A percentile compares a stretch with the other conserved stretches of the same genome.
These are phyloP conservation scores for Tricholoma furcatifolium DNA, from an alignment of 768 basidiomycete species.

Conservation along the genomic window DNA sequence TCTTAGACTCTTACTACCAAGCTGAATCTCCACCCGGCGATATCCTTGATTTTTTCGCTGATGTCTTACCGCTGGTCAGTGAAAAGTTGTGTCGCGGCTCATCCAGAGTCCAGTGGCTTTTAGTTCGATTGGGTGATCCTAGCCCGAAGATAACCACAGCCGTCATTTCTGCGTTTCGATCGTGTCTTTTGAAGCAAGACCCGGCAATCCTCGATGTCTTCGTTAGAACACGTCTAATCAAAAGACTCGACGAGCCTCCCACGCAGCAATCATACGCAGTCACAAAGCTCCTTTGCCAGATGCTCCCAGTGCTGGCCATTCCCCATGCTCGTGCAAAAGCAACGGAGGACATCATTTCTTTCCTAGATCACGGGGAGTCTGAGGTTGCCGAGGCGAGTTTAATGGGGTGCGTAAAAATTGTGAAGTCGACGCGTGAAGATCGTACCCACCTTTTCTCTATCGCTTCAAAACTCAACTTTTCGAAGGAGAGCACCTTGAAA, in stretches of 20 bases:
- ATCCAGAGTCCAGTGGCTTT: conserved; percentile 12
- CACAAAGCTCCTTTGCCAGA: conserved; percentile 15
- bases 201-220: conserved; percentile 8
- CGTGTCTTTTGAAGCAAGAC: conserved; percentile 13
- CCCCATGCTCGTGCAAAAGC: conserved; percentile 15
- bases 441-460: conserved; percentile 14
- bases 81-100: conserved; percentile 13
- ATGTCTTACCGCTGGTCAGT: conserved; percentile 13
- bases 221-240: conserved; percentile 10
- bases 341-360: conserved; percentile 8
- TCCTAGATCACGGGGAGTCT: conserved; percentile 16
- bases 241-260: conserved; percentile 13
- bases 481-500: conserved; percentile 17
- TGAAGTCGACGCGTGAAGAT: conserved; percentile 16
- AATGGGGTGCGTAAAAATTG: conserved; percentile 15
- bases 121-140: conserved; percentile 16
- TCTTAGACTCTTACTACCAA: conserved; percentile 16
- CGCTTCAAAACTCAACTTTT: conserved; percentile 15
- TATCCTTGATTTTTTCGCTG: conserved; percentile 14
- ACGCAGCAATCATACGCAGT: conserved; percentile 13
- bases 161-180: conserved; percentile 10
- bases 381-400: conserved; percentile 14
- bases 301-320: conserved; percentile 16
- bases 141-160: conserved; percentile 12
- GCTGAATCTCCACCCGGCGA: conserved; percentile 14